Percentiles rank a stretch among this genome's conserved stretches.
phyloP scores from a whole-genome alignment of 1,139 yeast species.

The Magnusiomyces fungicola region DNA sequence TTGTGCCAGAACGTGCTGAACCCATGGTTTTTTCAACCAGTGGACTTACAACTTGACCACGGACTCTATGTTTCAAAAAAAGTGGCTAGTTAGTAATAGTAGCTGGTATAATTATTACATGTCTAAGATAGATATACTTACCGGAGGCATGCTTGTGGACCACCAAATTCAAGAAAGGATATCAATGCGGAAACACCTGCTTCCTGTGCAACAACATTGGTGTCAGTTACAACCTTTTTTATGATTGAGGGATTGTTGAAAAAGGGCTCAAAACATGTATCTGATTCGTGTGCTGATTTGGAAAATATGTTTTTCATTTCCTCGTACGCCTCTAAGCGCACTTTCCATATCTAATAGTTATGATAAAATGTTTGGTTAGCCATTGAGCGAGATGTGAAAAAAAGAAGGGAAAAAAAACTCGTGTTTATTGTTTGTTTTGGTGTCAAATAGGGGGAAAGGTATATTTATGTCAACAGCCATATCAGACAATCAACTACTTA shows the following conservation, averaged over 20 bases:
- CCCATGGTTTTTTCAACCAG: conserved; percentile 75
- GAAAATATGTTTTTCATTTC: conserved; percentile 52
- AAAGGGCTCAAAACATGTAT: conserved; percentile 46
- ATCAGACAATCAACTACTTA: conserved; percentile 20
- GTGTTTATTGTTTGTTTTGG: not conserved
- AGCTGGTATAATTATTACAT: conserved; percentile 6
- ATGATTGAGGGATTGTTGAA: conserved; percentile 43
- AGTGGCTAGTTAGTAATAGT: not conserved
- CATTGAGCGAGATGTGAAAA: not conserved
- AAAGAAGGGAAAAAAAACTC: not conserved
- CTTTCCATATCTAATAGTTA: conserved; percentile 64
- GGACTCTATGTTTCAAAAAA: no score
- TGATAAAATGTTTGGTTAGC: not conserved
- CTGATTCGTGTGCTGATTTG: conserved; percentile 47
- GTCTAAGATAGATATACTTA: conserved; percentile 1
- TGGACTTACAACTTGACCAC: conserved; percentile 45
- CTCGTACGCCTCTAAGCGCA: conserved; percentile 70
- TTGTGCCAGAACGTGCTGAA: conserved; percentile 71
- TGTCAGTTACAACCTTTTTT: conserved; percentile 58
- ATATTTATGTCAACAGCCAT: no score
- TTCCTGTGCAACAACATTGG: conserved; percentile 91
- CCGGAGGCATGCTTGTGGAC: conserved; percentile 34
- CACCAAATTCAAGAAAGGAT: conserved; percentile 56
- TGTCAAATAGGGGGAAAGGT: no score
- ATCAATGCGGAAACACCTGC: conserved; percentile 55